Percentiles rank a stretch among this genome's conserved stretches.
Evolutionary conservation across 495 filamentous ascomycete species (phyloP).

Genomic region (Elasticomyces elasticus): DNA sequence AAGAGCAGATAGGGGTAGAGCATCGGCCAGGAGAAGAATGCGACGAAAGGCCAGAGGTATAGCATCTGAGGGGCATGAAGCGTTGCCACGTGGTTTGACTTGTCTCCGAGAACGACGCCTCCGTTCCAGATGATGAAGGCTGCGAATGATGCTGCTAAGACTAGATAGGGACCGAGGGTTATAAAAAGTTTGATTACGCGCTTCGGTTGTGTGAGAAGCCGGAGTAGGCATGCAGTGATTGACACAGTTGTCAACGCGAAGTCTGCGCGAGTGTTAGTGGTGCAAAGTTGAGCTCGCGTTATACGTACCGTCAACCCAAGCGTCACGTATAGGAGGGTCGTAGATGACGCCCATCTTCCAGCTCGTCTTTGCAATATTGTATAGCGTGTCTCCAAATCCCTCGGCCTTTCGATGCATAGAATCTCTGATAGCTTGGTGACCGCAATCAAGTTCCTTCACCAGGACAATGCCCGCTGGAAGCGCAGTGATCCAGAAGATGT

Average conservation of each 20-base stretch:
- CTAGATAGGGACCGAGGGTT: constrained; percentile 54
- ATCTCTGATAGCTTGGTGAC: constrained; percentile 1
- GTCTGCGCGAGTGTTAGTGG: constrained; percentile 34
- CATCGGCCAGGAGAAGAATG: constrained; percentile 81
- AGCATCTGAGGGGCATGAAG: constrained; percentile 87
- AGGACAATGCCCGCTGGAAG: constrained; percentile 72
- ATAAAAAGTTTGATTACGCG: constrained; percentile 41
- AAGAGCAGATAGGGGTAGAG: constrained; percentile 42
- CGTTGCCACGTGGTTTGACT: constrained; percentile 82
- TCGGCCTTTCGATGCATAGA: constrained; percentile 7
- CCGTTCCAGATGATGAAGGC: constrained; percentile 77
- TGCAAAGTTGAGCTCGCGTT: background rate
- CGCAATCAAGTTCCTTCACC: constrained; percentile 36
- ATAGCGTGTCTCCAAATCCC: constrained; percentile 16
- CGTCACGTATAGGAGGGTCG: constrained; percentile 42
- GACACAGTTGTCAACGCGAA: constrained; percentile 51
- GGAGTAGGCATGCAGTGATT: constrained; percentile 28
- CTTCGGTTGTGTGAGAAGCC: constrained; percentile 40
- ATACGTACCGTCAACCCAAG: constrained; percentile 37
- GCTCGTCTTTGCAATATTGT: constrained; percentile 18
- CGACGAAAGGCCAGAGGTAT: constrained; percentile 82
- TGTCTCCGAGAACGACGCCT: constrained; percentile 88
- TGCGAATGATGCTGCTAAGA: constrained; percentile 57
- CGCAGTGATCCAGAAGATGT: constrained; percentile 87
- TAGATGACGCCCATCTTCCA: constrained; percentile 41